Conservation (phyloP, 2,329 filamentous ascomycete genomes). For the Claviceps sp. region DNA sequence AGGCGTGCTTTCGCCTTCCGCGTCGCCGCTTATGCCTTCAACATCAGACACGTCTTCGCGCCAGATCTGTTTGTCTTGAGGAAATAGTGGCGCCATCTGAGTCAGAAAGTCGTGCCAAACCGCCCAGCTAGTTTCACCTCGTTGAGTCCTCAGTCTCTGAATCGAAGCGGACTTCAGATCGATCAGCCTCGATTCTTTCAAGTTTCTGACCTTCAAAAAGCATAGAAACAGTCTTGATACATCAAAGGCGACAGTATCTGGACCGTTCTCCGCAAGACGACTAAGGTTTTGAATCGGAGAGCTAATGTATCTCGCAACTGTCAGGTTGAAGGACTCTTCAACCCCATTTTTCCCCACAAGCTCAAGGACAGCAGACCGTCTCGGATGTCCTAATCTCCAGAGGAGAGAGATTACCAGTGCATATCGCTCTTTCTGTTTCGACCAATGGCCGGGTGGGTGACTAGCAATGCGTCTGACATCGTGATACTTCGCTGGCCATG, state of each 20-base stretch:
- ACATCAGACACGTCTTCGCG: constrained; percentile 12
- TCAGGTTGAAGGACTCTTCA: constrained; percentile 3
- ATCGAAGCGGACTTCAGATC: constrained; percentile 7
- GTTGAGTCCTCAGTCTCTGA: constrained; percentile 8
- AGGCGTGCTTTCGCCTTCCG: constrained; percentile 4
- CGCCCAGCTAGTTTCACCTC: constrained; percentile 11
- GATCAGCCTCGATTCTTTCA: constrained; percentile 8
- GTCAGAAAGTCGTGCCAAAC: constrained; percentile 17
- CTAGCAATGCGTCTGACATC: constrained; percentile 10
- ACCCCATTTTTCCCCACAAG: constrained; percentile 11
- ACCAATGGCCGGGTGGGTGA: constrained; percentile 12
- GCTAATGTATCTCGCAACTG: constrained; percentile 5
- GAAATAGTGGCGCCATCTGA: constrained; percentile 15
- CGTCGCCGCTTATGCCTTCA: constrained; percentile 7
- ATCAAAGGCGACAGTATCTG: constrained; percentile 16
- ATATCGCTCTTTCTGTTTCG: constrained; percentile 15
- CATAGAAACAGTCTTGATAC: constrained; percentile 18
- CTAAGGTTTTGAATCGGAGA: constrained; percentile 7
- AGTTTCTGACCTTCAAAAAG: constrained; percentile 14
- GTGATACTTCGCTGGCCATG: constrained; percentile 3
- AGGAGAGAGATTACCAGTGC: constrained; percentile 17
- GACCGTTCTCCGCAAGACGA: constrained; percentile 5
- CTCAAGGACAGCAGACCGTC: constrained; percentile 15
- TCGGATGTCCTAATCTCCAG: constrained; percentile 16
- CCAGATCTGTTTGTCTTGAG: constrained; percentile 21